Evolutionary conservation across 2,329 filamentous ascomycete genomes (phyloP).

Genomic region (Fusarium burgessii): DNA sequence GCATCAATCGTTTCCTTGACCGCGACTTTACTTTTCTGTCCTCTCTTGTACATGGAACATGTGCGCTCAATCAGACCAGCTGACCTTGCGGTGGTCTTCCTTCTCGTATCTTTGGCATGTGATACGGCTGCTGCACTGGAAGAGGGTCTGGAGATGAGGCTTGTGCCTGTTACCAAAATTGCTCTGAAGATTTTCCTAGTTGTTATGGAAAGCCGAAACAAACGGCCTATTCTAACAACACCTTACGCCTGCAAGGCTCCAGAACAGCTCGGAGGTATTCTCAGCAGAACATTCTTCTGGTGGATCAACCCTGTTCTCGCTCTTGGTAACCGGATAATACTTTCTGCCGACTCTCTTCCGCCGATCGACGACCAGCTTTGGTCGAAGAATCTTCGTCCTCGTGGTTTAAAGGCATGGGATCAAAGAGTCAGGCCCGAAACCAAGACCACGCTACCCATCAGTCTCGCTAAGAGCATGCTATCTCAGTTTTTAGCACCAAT

Average conservation of each 20-base stretch:
- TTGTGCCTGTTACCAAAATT: accelerated
- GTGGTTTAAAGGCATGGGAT: neutral
- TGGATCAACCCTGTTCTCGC: neutral
- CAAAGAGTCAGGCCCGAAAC: neutral
- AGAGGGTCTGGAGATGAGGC: accelerated
- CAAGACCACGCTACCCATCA: neutral
- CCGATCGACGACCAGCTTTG: neutral
- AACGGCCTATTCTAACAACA: neutral
- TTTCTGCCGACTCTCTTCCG: neutral
- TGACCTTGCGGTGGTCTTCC: neutral
- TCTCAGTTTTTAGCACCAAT: neutral
- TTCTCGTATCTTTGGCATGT: neutral
- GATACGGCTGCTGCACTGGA: neutral
- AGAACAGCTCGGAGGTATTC: neutral
- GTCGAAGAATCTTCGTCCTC: neutral
- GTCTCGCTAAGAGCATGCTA: neutral
- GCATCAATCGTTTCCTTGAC: neutral
- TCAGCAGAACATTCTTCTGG: neutral
- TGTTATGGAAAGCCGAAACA: neutral
- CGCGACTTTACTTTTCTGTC: neutral
- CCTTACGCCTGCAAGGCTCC: neutral
- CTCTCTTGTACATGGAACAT: neutral
- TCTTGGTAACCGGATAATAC: neutral
- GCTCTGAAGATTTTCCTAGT: neutral
- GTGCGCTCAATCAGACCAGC: neutral